Base-by-base conservation (phyloP, 116 monocot species). In the Papilionanthe hybrid region DNA sequence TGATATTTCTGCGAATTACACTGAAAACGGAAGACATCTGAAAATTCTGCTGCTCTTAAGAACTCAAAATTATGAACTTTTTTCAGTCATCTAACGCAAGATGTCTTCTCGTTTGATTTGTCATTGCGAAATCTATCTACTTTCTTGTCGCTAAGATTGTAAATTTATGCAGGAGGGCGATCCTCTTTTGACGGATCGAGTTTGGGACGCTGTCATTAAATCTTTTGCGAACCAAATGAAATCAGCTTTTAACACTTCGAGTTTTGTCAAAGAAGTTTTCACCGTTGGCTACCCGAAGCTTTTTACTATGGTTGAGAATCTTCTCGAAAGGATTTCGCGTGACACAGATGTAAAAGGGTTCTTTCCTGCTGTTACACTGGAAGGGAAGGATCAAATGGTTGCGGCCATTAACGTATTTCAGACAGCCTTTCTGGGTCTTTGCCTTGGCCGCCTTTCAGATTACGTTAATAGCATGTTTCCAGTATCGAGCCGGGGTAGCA, bases 151-250 rank as follows among this genome's bases (percentile, higher is more conserved):
- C 9, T 69, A 10, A 69, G 30, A 32, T 32, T 73, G 17, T 75
- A 49, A 58, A 19, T 7, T 78, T 77, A 5, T 81, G 27, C 84
- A 95, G 95, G 93, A 98, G 43, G 94, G 91, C 23, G 94, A 93
- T 28, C 94, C 94, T 37, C 80, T 98, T 15, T 58, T 93, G 56
- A 98, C 98, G 19, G 98, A 99, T 56, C 78, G 90, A 65, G 95
- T 99, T 6, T 99, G 98, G 98, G 95, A 94, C 55, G 95, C 98
- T 5, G 55, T 99, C 44, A 86, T 91, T 8, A 94, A 91, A 78
- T 84, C 94, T 32, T 99, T 99, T 78, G 86, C 93, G 48, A 90
- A 58, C 72, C 98, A 94, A 78, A 90, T 99, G 95, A 94, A 94
- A 77, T 94, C 93, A 69, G 85, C 91, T 29, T 94, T 89, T 45